phyloP scores from a whole-genome alignment of 2,329 filamentous ascomycete species.

The Aspergillus sp. region DNA sequence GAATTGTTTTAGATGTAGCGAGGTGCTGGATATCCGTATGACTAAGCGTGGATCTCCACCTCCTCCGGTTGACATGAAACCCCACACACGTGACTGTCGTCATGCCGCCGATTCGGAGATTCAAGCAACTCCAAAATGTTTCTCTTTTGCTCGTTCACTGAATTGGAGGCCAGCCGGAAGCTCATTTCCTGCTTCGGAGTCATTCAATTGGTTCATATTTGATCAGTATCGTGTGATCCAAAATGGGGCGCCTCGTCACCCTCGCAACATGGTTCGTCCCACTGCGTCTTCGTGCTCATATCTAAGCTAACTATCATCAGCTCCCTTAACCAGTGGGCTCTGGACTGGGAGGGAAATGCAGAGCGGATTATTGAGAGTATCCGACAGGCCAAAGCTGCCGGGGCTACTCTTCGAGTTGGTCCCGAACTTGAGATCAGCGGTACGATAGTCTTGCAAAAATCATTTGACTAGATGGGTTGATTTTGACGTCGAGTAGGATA shows the following conservation, averaged over 20 bases:
- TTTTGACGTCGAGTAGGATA: slow-evolving; percentile 43
- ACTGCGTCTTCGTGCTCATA: neutral
- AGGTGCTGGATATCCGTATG: no score
- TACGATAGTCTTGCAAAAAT: neutral
- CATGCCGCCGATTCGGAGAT: slow-evolving; percentile 10
- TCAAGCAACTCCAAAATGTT: slow-evolving; percentile 13
- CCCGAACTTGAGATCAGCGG: slow-evolving; percentile 59
- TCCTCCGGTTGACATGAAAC: no score
- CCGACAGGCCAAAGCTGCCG: slow-evolving; percentile 57
- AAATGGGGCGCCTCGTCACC: slow-evolving; percentile 42
- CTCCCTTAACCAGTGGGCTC: slow-evolving; percentile 50
- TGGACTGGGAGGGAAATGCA: slow-evolving; percentile 65
- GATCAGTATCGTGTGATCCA: slow-evolving; percentile 5
- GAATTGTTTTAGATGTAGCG: no score
- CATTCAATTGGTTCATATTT: neutral
- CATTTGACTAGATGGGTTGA: neutral
- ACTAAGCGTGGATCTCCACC: no score
- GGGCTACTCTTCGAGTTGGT: slow-evolving; percentile 63
- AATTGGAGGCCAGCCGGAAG: neutral
- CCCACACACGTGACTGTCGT: slow-evolving; percentile 30
- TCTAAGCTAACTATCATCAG: slow-evolving; percentile 18
- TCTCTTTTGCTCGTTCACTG: neutral
- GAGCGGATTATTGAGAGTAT: slow-evolving; percentile 65
- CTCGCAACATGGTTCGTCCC: slow-evolving; percentile 45
- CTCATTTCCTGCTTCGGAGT: neutral